Percentiles rank a stretch among this genome's conserved stretches.
Evolutionary conservation across 306 rosid genomes (phyloP).

Genomic region (Cucurbita moschata): DNA sequence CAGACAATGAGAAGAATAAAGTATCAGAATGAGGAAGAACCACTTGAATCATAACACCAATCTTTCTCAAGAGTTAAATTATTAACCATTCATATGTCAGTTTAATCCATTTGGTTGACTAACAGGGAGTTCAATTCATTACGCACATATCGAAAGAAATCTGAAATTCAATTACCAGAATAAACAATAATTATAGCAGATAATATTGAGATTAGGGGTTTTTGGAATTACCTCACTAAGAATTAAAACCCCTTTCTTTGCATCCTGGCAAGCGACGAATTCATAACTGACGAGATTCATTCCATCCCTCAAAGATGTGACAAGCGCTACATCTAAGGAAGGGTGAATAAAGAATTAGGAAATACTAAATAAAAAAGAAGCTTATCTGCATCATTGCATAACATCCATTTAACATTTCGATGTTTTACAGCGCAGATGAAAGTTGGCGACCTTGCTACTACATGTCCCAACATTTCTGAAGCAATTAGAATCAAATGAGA

Average conservation of each 20-base stretch:
- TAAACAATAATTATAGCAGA: conserved; percentile 5
- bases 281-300: conserved; percentile 92
- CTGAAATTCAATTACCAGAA: not conserved
- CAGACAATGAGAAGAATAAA: not conserved
- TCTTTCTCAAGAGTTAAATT: not conserved
- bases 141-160: not conserved
- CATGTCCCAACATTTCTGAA: not conserved
- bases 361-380: not conserved
- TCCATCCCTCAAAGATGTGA: conserved; percentile 79
- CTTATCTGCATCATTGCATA: not conserved
- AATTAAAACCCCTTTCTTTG: conserved; percentile 73
- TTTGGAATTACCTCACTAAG: conserved; percentile 57
- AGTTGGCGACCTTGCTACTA: not conserved
- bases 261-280: conserved; percentile 79
- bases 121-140: not conserved
- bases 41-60: not conserved
- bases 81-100: not conserved
- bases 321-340: conserved; percentile 57
- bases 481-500: not conserved
- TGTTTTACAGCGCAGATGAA: not conserved
- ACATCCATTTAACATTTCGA: not conserved
- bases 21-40: not conserved
- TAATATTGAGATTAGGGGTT: not conserved
- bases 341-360: conserved; percentile 1
- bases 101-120: not conserved